Evolutionary conservation across 2,329 filamentous ascomycete genomes (phyloP).

Genomic region (Ustulina deusta): DNA sequence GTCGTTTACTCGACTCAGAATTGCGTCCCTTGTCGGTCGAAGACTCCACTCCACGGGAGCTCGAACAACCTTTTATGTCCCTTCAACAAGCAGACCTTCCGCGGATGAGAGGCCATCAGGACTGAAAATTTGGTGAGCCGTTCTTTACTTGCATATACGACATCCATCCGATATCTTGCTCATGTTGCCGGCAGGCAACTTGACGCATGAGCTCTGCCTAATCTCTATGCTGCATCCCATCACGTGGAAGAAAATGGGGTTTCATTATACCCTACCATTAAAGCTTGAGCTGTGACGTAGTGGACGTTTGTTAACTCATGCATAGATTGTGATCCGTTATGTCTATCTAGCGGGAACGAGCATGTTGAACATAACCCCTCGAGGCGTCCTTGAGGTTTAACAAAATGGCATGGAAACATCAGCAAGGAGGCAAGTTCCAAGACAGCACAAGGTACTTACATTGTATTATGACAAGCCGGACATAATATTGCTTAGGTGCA

Average conservation of each 20-base stretch:
- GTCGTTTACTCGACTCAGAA: not conserved
- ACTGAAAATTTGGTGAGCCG: not conserved
- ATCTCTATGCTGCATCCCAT: constrained; percentile 2
- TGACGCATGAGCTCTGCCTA: not conserved
- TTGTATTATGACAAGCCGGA: no score
- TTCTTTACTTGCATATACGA: constrained; percentile 22
- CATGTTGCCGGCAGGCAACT: constrained; percentile 1
- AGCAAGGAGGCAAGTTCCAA: not conserved
- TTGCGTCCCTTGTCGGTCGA: not conserved
- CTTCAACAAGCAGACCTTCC: not conserved
- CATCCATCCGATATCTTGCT: constrained; percentile 11
- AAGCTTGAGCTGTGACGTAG: not conserved
- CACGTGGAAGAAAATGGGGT: not conserved
- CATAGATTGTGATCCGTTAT: not conserved
- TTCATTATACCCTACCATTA: not conserved
- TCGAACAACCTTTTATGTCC: not conserved
- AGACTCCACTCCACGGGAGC: not conserved
- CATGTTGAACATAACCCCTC: not conserved
- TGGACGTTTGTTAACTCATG: not conserved
- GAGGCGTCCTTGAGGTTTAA: not conserved
- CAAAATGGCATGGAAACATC: not conserved
- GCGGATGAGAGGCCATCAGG: not conserved
- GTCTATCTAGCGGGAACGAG: not conserved
- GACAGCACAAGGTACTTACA: not conserved
- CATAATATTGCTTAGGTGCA: no score